Conservation (phyloP, 2,329 filamentous ascomycete genomes). For the Ascochyta koolunga region DNA sequence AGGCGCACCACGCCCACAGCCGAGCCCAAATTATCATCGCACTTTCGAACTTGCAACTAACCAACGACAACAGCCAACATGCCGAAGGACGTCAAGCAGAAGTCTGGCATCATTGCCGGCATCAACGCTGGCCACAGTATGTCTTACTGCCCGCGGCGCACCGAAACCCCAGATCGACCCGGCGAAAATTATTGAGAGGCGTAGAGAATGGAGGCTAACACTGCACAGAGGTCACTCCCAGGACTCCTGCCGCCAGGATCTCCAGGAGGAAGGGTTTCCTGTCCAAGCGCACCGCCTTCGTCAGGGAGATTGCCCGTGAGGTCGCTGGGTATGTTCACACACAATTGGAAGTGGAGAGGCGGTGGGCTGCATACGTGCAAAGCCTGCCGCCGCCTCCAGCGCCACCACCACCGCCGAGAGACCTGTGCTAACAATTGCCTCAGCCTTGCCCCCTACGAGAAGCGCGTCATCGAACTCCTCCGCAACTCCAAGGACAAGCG, state of each 20-base stretch:
- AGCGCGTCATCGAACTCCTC: constrained; percentile 97
- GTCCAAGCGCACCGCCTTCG: constrained; percentile 96
- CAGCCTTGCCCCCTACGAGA: constrained; percentile 68
- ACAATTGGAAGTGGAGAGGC: constrained; percentile 17
- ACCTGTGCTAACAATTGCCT: constrained; percentile 15
- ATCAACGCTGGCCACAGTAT: constrained; percentile 70
- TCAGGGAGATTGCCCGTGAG: constrained; percentile 97
- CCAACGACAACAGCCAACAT: constrained; percentile 51
- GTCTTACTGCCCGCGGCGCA: constrained; percentile 47
- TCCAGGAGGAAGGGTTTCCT: constrained; percentile 89
- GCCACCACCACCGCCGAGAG: background rate
- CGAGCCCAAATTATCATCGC: constrained; percentile 26
- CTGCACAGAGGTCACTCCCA: constrained; percentile 57
- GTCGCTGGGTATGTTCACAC: constrained; percentile 80
- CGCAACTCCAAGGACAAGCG: constrained; percentile 99
- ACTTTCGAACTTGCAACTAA: constrained; percentile 16
- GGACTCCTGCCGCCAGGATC: constrained; percentile 56
- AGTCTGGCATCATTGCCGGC: constrained; percentile 62
- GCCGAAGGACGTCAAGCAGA: constrained; percentile 62
- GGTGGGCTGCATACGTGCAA: constrained; percentile 44
- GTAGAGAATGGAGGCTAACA: constrained; percentile 32
- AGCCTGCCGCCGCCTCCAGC: constrained; percentile 34
- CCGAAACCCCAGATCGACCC: constrained; percentile 19
- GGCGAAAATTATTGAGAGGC: constrained; percentile 14
- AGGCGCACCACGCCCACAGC: constrained; percentile 25